Evolutionary conservation across 2,329 filamentous ascomycete genomes (phyloP), one percentile per base, ranked within the genome.

Genomic region (Aspergillus alliaceus): DNA sequence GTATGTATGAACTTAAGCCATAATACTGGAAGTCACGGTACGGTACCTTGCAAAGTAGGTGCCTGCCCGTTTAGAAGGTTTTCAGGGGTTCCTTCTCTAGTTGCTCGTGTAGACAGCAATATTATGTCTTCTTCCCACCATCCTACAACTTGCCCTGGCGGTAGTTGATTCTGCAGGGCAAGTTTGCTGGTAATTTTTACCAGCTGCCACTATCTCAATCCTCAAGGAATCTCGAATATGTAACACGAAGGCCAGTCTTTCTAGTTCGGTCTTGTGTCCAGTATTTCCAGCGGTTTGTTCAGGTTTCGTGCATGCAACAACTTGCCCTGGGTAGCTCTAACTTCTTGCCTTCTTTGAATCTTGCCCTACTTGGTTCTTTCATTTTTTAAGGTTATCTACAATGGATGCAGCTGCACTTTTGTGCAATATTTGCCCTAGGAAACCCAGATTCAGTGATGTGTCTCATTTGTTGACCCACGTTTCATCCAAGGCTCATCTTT

Each of bases 391-490:
- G 57, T 58, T 53, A 51, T 64, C 53, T 59, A 66, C 60, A 47
- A 79, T 78, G 75, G 72, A 74, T 64, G 62, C 64, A 42, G 87
- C 92, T 58, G 86, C 89, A 56, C 85, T 97, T 49, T 78, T 86
- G 65, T 98, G 93, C 84, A 87, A 82, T 68, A 88, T 96, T 64
- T 98, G 93, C 72, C 88, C 90, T 34, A 90, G 88, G 64, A 84
- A 83, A 59, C 90, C 91, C 37, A 84, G 77, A 29, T 97, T 97
- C 77, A 96, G 91, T 55, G 93, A 98, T 74, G 82, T 92, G 44
- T 96, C 93, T 32, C 93, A 97, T 74, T 81, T 97, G 35, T 84
- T 98, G 69, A 98, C 93, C 12, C 93, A 98, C 71, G 86, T 97
- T 60, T 86, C 90, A 58, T 97, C 93, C 62, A 97, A 97, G 72